phyloP scores from a whole-genome alignment of 75 land plant genomes.

The Larix kaempferi region DNA sequence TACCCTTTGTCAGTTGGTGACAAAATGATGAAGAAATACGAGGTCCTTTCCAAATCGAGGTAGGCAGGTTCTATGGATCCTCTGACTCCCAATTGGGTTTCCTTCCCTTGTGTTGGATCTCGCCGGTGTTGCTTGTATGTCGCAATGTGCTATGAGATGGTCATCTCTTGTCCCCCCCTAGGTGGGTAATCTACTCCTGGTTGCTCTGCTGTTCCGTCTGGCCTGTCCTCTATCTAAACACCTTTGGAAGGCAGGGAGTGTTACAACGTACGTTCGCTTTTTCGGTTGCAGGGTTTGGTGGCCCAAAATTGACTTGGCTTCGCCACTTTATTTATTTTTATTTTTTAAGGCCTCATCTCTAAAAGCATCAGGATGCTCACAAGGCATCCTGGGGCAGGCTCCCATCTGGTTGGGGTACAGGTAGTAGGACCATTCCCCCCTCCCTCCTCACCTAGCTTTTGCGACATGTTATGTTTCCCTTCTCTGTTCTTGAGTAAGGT shows the following conservation, averaged over 20 bases:
- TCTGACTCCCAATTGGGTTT: neutral
- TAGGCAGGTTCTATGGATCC: neutral
- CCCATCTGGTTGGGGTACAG: conserved; percentile 20
- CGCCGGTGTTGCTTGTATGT: neutral
- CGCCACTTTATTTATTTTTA: no score
- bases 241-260: conserved; percentile 21
- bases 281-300: conserved; percentile 20
- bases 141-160: conserved; percentile 2
- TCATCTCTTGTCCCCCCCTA: neutral
- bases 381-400: neutral
- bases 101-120: conserved; percentile 9
- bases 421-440: conserved; percentile 15
- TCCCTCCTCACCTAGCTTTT: conserved; percentile 14
- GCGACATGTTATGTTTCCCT: conserved; percentile 1
- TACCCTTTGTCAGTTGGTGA: neutral
- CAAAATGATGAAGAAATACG: no score
- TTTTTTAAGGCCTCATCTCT: neutral
- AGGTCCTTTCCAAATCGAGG: neutral
- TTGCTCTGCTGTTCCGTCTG: neutral
- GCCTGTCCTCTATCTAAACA: conserved; percentile 8
- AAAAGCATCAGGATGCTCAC: neutral
- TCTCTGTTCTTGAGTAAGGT: conserved; percentile 5
- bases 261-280: conserved; percentile 15
- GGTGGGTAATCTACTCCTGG: neutral
- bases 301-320: conserved; percentile 21